Evolutionary conservation across 768 basidiomycete species (phyloP).

Genomic region (Thelephora aurantiotincta): DNA sequence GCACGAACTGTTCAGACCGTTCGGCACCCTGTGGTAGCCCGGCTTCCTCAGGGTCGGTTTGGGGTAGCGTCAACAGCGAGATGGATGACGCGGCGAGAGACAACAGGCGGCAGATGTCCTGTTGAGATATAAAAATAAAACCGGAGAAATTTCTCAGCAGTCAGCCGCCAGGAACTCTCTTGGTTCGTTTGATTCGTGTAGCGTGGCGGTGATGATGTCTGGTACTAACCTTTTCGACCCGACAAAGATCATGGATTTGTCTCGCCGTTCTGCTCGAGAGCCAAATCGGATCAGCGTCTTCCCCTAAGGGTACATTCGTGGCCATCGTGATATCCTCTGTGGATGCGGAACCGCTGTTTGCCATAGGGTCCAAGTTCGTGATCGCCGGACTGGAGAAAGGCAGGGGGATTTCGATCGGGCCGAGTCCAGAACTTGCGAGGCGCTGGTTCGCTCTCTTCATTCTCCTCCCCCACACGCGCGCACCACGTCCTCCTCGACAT

Average conservation of each 20-base stretch:
- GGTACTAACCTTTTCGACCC: constrained; percentile 57
- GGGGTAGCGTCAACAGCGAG: constrained; percentile 68
- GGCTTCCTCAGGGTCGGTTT: constrained; percentile 59
- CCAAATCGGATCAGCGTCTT: constrained; percentile 67
- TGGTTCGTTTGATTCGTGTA: neutral
- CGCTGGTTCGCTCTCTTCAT: too few species aligned
- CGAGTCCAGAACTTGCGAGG: too few species aligned
- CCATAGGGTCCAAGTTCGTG: too few species aligned
- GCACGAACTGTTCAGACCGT: constrained; percentile 72
- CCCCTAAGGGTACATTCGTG: neutral
- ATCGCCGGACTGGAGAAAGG: too few species aligned
- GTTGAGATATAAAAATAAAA: neutral
- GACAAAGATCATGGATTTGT: constrained; percentile 68
- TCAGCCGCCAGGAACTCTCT: neutral
- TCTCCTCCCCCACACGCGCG: too few species aligned
- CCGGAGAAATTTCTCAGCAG: neutral
- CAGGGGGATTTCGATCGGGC: too few species aligned
- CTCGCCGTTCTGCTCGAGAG: constrained; percentile 66
- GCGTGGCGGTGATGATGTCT: neutral
- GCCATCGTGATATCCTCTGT: too few species aligned
- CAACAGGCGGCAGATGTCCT: constrained; percentile 72
- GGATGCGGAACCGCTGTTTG: too few species aligned
- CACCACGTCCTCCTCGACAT: too few species aligned
- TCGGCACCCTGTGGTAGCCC: constrained; percentile 68
- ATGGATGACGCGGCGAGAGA: constrained; percentile 67